Percentiles rank a stretch among this genome's conserved stretches.
These are phyloP conservation scores for Gaeumannomyces tritici DNA, from an alignment of 2,329 filamentous ascomycete genomes.

Conservation along the genomic window DNA sequence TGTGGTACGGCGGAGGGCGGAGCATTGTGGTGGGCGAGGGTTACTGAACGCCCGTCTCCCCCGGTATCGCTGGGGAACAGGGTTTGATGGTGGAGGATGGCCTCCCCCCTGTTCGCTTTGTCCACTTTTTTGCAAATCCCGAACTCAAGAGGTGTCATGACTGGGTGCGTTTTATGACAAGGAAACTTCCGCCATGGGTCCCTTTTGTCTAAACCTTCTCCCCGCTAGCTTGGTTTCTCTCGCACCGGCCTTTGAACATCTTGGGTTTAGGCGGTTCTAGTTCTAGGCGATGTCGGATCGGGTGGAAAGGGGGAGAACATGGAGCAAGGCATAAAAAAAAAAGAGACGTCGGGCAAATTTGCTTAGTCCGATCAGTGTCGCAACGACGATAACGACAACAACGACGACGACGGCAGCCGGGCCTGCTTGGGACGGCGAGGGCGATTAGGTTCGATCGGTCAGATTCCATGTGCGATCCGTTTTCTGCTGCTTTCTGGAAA, in stretches of 20 bases:
- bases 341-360: neutral
- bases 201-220: neutral
- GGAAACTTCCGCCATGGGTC: too few relatives aligned
- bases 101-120: too few relatives aligned
- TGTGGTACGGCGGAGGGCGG: conserved; percentile 85
- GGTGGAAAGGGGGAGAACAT: too few relatives aligned
- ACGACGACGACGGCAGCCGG: too few relatives aligned
- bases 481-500: neutral
- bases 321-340: neutral
- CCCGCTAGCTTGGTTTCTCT: neutral
- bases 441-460: neutral
- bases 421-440: neutral
- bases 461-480: neutral
- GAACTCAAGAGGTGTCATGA: too few relatives aligned
- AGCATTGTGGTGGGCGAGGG: conserved; percentile 55
- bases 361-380: neutral
- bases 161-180: too few relatives aligned
- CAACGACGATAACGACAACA: neutral
- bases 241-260: neutral
- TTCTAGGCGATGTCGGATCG: too few relatives aligned
- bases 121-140: too few relatives aligned
- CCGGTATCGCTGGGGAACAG: too few relatives aligned
- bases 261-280: too few relatives aligned
- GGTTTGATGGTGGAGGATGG: too few relatives aligned
- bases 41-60: conserved; percentile 30